These are phyloP conservation scores for Penicillium steckii DNA, from an alignment of 495 filamentous ascomycete species.

Conservation along the genomic window DNA sequence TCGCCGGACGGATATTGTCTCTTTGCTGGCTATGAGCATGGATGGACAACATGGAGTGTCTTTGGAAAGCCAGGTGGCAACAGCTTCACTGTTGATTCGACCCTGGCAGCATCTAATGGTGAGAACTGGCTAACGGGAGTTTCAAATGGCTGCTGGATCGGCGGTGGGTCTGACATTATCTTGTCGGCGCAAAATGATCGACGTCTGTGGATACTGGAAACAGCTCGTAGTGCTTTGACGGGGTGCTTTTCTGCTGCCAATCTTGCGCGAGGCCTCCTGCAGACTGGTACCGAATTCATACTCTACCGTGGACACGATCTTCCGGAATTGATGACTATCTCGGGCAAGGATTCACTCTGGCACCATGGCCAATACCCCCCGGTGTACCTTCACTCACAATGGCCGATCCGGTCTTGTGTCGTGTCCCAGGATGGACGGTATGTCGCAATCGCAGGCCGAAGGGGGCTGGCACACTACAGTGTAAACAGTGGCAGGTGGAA, in stretches of 20 bases:
- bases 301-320: slow-evolving; percentile 92
- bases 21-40: slow-evolving; percentile 88
- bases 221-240: slow-evolving; percentile 85
- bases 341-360: slow-evolving; percentile 90
- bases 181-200: slow-evolving; percentile 67
- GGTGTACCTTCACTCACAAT: slow-evolving; percentile 81
- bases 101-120: slow-evolving; percentile 59
- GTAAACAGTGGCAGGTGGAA: slow-evolving; percentile 95
- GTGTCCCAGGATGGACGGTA: slow-evolving; percentile 92
- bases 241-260: slow-evolving; percentile 90
- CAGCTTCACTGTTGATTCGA: slow-evolving; percentile 71
- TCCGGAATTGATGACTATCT: slow-evolving; percentile 84
- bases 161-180: slow-evolving; percentile 81
- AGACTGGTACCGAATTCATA: slow-evolving; percentile 80
- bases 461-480: slow-evolving; percentile 94
- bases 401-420: slow-evolving; percentile 83
- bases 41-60: slow-evolving; percentile 96
- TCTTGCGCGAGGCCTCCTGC: slow-evolving; percentile 81
- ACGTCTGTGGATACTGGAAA: slow-evolving; percentile 83
- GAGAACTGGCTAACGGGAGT: slow-evolving; percentile 83
- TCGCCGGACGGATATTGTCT: slow-evolving; percentile 96
- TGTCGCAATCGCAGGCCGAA: slow-evolving; percentile 87
- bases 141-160: slow-evolving; percentile 76
- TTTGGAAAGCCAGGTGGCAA: slow-evolving; percentile 85
- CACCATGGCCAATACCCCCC: slow-evolving; percentile 85